phyloP scores from a whole-genome alignment of 2,329 filamentous ascomycete species.

The Sporothrix curviconia region DNA sequence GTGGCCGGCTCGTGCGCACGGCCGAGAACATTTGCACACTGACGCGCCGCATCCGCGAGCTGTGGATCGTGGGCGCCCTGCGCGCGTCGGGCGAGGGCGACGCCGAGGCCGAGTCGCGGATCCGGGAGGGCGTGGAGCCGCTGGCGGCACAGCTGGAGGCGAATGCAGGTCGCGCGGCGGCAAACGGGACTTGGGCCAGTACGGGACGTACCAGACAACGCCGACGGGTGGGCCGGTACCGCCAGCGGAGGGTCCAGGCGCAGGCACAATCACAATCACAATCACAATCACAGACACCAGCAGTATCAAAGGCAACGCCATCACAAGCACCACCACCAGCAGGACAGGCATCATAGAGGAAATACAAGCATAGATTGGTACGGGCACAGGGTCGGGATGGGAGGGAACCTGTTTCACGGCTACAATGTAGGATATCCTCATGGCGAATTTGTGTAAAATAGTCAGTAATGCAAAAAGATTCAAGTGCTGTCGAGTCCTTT shows the following conservation, averaged over 20 bases:
- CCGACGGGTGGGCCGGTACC: constrained; percentile 5
- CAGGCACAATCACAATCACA: neutral
- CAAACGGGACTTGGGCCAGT: constrained; percentile 19
- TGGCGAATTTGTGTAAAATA: neutral
- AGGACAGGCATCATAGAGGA: neutral
- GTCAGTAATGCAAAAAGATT: too few species aligned
- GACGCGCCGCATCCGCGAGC: constrained; percentile 42
- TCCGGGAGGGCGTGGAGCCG: constrained; percentile 31
- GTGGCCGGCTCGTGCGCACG: constrained; percentile 32
- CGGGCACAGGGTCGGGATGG: too few species aligned
- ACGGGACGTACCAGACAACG: constrained; percentile 22
- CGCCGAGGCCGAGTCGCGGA: constrained; percentile 28
- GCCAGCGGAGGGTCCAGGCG: neutral
- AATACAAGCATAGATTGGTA: neutral
- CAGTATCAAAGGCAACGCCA: neutral
- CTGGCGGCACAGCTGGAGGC: constrained; percentile 30
- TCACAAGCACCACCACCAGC: neutral
- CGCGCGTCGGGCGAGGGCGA: constrained; percentile 38
- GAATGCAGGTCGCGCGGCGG: constrained; percentile 24
- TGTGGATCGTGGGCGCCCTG: constrained; percentile 44
- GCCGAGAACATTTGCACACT: constrained; percentile 40
- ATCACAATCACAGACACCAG: neutral
- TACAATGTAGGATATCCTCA: too few species aligned
- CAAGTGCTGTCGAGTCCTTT: neutral
- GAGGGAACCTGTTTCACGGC: too few species aligned